Conservation (phyloP, 2,329 filamentous ascomycete species). For the Colletotrichum sp. region DNA sequence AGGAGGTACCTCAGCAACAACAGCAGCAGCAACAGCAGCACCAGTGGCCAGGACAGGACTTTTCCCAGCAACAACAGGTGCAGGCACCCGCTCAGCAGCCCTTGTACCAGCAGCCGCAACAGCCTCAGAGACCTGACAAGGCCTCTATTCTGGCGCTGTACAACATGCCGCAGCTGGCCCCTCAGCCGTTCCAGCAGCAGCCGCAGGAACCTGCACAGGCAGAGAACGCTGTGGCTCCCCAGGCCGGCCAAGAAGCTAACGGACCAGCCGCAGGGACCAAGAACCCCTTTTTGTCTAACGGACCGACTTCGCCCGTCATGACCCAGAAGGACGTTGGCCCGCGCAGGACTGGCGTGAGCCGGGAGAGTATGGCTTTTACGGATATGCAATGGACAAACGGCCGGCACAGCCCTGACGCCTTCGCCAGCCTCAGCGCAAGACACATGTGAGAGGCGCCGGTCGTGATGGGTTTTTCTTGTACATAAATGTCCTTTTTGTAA, state of each 20-base stretch:
- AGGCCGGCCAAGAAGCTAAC: neutral
- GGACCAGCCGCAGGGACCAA: constrained; percentile 45
- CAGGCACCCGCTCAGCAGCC: constrained; percentile 33
- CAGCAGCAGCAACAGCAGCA: constrained; percentile 33
- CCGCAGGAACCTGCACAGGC: constrained; percentile 16
- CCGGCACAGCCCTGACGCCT: constrained; percentile 80
- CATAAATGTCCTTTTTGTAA: constrained; percentile 4
- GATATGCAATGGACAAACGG: constrained; percentile 72
- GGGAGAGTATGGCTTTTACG: constrained; percentile 73
- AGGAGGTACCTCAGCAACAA: constrained; percentile 47
- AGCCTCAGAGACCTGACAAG: constrained; percentile 65
- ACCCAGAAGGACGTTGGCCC: constrained; percentile 18
- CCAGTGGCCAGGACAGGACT: constrained; percentile 30
- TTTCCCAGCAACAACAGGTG: constrained; percentile 28
- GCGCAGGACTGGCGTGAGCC: constrained; percentile 55
- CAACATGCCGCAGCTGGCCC: constrained; percentile 61
- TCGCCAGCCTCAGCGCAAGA: constrained; percentile 74
- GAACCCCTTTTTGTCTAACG: constrained; percentile 61
- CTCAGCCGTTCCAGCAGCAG: constrained; percentile 36
- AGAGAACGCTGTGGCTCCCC: constrained; percentile 18
- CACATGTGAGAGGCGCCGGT: constrained; percentile 36
- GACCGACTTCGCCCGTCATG: constrained; percentile 22
- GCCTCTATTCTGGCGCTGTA: constrained; percentile 79
- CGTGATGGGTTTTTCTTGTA: neutral
- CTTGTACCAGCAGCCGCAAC: constrained; percentile 32